Evolutionary conservation across 2,329 filamentous ascomycete genomes (phyloP), one percentile per base, ranked within the genome.

Genomic region (Dothiorella sarmentorum): DNA sequence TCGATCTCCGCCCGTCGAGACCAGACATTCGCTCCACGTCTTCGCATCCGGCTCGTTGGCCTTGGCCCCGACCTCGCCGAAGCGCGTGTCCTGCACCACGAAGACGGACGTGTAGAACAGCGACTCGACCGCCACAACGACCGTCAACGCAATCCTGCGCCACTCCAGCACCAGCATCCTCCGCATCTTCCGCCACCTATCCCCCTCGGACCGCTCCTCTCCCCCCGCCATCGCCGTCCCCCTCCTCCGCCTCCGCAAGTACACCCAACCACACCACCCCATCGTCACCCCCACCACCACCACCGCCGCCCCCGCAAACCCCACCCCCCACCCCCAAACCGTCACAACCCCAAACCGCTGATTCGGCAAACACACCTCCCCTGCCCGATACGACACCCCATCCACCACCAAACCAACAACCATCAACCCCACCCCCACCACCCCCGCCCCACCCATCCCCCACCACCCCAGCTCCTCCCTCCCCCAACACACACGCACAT

Each of bases 331-430:
- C 33, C 65, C 62, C 66, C 73, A 75, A 60, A 73, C 74, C 1
- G 69, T 70, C 1, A 66, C 63, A 17, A 74, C 68, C n/a, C 66
- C 66, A 27, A 70, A 49, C 24, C 68, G 61, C 53, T 71, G 67
- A 57, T 73, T 73, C 15, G 71, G 68, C 2, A 73, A 61, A 60
- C 71, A 73, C 10, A 67, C 68, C 15, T 66, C 64, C 7, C 73
- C 73, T 43, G 71, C 69, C n/a, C 73, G 68, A 57, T 71, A 75
- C 10, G 67, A 71, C n/a, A 75, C 73, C 13, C 73, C 73, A 0
- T 67, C 68, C 7, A 65, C 62, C n/a, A n/a, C n/a, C n/a, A n/a
- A n/a, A n/a, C n/a, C n/a, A n/a, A n/a, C n/a, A n/a, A n/a, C n/a
- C n/a, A n/a, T n/a, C n/a, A n/a, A n/a, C n/a, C n/a, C n/a, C n/a